Percentiles rank a stretch among this genome's conserved stretches.
Evolutionary conservation across 768 basidiomycete genomes (phyloP).

Genomic region (Tephrocybe sp.): DNA sequence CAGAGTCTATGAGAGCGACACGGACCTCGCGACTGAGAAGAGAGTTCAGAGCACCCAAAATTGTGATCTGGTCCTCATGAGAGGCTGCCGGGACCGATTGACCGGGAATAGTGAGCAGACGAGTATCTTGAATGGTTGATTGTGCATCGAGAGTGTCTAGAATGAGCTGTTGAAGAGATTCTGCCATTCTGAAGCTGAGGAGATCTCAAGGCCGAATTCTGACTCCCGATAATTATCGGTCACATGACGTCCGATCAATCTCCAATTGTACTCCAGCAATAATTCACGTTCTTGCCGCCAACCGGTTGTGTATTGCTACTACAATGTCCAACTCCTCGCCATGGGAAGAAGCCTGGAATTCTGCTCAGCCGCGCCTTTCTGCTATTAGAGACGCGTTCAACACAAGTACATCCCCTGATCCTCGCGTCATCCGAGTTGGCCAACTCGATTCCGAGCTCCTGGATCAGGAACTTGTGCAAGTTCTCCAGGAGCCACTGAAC

Average conservation of each 20-base stretch:
- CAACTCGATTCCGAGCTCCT: conserved; percentile 91
- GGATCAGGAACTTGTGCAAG: conserved; percentile 81
- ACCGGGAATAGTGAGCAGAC: conserved; percentile 66
- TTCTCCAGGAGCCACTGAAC: conserved; percentile 81
- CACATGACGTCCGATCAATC: conserved; percentile 1
- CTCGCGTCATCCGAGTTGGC: conserved; percentile 76
- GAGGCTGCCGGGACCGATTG: conserved; percentile 54
- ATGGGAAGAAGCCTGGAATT: conserved; percentile 69
- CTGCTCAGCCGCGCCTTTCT: conserved; percentile 54
- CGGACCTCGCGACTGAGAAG: conserved; percentile 81
- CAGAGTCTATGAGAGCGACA: conserved; percentile 17
- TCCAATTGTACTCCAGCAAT: not conserved
- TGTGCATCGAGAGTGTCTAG: conserved; percentile 67
- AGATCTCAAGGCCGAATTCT: conserved; percentile 7
- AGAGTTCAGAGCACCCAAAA: conserved; percentile 92
- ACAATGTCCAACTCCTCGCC: conserved; percentile 20
- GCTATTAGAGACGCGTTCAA: conserved; percentile 43
- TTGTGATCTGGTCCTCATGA: conserved; percentile 77
- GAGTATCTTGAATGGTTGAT: conserved; percentile 63
- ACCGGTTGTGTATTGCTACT: not conserved
- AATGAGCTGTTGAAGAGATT: conserved; percentile 76
- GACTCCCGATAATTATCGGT: conserved; percentile 16
- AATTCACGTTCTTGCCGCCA: conserved; percentile 17
- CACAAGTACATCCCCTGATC: conserved; percentile 25
- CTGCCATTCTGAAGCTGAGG: conserved; percentile 52